Conservation (phyloP, 202 grass and related monocot genomes). For the Eragrostis tef region DNA sequence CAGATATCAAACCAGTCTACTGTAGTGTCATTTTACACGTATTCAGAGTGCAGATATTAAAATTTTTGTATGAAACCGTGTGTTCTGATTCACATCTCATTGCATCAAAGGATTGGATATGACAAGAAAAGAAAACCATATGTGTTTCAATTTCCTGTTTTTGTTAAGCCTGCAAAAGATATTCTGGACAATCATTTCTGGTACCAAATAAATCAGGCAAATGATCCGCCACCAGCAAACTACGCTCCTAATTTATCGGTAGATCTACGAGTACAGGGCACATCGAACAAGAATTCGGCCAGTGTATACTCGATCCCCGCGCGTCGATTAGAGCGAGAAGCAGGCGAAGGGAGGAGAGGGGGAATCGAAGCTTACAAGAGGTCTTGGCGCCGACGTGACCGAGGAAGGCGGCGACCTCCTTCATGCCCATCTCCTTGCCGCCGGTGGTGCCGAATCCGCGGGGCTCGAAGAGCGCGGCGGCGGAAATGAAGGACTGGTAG, state of each 20-base stretch:
- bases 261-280: conserved; percentile 5
- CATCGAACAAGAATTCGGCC: conserved; percentile 4
- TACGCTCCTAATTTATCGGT: not conserved
- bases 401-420: conserved; percentile 77
- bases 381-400: conserved; percentile 72
- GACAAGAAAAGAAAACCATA: not conserved
- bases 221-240: not conserved
- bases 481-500: conserved; percentile 67
- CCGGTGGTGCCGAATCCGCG: conserved; percentile 74
- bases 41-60: not conserved
- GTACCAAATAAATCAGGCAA: too few species aligned
- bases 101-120: not conserved
- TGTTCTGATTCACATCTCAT: not conserved
- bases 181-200: too few species aligned
- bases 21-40: not conserved
- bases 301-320: not conserved
- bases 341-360: conserved; percentile 17
- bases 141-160: not conserved
- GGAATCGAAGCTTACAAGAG: conserved; percentile 54
- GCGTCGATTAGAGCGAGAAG: not conserved
- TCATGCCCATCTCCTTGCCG: conserved; percentile 56
- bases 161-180: conserved; percentile 8
- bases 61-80: not conserved
- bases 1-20: not conserved
- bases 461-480: conserved; percentile 59